phyloP scores from a whole-genome alignment of 352 stramenopile species.

The Phytophthora sansomeana region DNA sequence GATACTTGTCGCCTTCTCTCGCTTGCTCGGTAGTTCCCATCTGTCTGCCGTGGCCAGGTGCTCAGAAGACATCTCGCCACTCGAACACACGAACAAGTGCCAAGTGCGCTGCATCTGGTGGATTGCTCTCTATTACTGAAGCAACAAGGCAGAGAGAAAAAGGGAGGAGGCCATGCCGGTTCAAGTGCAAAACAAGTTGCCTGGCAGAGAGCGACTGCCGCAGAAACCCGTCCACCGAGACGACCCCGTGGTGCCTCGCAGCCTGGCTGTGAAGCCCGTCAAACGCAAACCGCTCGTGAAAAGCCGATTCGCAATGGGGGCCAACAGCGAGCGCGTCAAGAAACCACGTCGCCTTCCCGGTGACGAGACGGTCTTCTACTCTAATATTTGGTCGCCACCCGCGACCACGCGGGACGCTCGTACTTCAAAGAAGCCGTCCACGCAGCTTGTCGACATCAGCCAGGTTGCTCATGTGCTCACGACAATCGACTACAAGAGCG shows the following conservation, averaged over 20 bases:
- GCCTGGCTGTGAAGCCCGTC: slow-evolving; percentile 29
- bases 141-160: slow-evolving; percentile 28
- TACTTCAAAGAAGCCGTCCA: slow-evolving; percentile 27
- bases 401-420: slow-evolving; percentile 24
- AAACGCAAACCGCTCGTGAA: slow-evolving; percentile 68
- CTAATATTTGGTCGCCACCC: slow-evolving; percentile 74
- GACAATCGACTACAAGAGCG: slow-evolving; percentile 75
- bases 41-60: slow-evolving; percentile 28
- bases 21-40: slow-evolving; percentile 16
- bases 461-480: slow-evolving; percentile 81
- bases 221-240: slow-evolving; percentile 32
- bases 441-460: slow-evolving; percentile 76
- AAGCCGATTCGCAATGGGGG: slow-evolving; percentile 52
- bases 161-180: slow-evolving; percentile 27
- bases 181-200: slow-evolving; percentile 38
- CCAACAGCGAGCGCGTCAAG: slow-evolving; percentile 50
- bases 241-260: slow-evolving; percentile 30
- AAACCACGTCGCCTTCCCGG: slow-evolving; percentile 45
- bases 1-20: slow-evolving; percentile 16
- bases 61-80: slow-evolving; percentile 18
- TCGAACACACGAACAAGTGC: slow-evolving; percentile 7
- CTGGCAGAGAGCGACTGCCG: slow-evolving; percentile 35
- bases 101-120: slow-evolving; percentile 29
- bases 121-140: slow-evolving; percentile 22
- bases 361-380: slow-evolving; percentile 84